Evolutionary conservation across 1,284 basidiomycete genomes (phyloP).

Genomic region (Polyporus tsugae): DNA sequence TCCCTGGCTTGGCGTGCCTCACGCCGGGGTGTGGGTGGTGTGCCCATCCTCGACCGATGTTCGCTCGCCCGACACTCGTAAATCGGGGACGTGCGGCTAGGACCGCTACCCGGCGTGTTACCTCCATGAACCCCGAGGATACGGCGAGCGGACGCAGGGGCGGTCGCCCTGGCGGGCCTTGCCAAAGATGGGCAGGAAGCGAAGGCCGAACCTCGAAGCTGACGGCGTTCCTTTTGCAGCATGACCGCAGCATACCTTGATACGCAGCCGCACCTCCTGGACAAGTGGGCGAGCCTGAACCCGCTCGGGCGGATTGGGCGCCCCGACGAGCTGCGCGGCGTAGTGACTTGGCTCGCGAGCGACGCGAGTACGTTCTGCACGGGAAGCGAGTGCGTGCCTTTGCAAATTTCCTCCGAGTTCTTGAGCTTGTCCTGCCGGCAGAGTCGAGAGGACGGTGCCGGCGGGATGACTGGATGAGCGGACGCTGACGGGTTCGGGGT

Average conservation of each 20-base stretch:
- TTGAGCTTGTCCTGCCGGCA: not conserved
- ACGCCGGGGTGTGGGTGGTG: no score
- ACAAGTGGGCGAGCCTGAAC: conserved; percentile 79
- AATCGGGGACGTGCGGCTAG: not conserved
- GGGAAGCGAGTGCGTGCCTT: conserved; percentile 70
- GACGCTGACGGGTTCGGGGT: conserved; percentile 25
- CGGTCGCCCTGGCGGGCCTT: not conserved
- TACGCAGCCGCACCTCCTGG: conserved; percentile 69
- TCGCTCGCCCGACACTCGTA: not conserved
- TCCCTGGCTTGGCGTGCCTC: not conserved
- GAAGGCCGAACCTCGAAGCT: not conserved
- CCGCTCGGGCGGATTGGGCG: conserved; percentile 80
- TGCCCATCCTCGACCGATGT: not conserved
- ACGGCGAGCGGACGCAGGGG: not conserved
- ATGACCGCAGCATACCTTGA: conserved; percentile 85
- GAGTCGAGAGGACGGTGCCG: not conserved
- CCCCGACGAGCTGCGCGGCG: conserved; percentile 82
- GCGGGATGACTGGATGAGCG: not conserved
- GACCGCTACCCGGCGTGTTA: not conserved
- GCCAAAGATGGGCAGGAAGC: not conserved
- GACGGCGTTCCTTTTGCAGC: conserved; percentile 42
- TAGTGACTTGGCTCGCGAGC: conserved; percentile 81
- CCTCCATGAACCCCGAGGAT: not conserved
- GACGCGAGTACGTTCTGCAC: conserved; percentile 82
- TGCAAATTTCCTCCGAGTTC: not conserved